These are phyloP conservation scores for Sideroxylon spinosum DNA, from an alignment of 179 eudicot genomes.

Conservation along the genomic window DNA sequence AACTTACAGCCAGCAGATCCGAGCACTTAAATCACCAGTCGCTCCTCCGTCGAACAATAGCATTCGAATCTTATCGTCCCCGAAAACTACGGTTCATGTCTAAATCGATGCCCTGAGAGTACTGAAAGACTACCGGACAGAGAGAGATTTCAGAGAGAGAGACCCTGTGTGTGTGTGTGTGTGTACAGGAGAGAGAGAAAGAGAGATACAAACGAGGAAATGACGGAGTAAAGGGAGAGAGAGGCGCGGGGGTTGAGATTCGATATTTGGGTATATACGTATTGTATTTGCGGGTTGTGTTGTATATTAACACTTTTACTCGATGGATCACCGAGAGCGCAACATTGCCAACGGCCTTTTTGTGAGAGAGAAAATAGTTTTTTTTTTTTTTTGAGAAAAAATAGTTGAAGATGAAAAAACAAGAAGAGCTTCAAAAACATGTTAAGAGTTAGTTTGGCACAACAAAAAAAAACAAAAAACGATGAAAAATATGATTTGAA, in stretches of 20 bases:
- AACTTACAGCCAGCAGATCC: conserved; percentile 54
- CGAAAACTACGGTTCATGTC: conserved; percentile 19
- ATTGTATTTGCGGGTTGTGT: neutral
- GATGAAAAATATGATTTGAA: no score
- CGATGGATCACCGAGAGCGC: no score
- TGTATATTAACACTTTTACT: neutral
- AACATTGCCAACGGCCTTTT: no score
- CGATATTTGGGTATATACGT: conserved; percentile 6
- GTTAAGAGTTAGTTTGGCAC: no score
- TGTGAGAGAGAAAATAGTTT: no score
- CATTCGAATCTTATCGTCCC: conserved; percentile 29
- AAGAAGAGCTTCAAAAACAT: no score
- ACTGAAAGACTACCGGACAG: neutral
- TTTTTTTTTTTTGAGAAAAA: no score
- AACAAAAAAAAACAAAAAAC: no score
- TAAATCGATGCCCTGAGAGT: conserved; percentile 17
- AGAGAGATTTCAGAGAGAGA: conserved; percentile 11
- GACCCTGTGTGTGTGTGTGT: neutral
- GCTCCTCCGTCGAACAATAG: conserved; percentile 17
- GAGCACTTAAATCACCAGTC: conserved; percentile 24
- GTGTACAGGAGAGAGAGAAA: conserved; percentile 10
- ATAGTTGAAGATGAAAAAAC: no score
- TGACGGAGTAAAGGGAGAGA: conserved; percentile 16
- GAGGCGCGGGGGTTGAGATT: conserved; percentile 22
- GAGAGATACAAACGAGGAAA: conserved; percentile 18